phyloP scores from a whole-genome alignment of 2,329 filamentous ascomycete species.

The Phyllosticta citriasiana region DNA sequence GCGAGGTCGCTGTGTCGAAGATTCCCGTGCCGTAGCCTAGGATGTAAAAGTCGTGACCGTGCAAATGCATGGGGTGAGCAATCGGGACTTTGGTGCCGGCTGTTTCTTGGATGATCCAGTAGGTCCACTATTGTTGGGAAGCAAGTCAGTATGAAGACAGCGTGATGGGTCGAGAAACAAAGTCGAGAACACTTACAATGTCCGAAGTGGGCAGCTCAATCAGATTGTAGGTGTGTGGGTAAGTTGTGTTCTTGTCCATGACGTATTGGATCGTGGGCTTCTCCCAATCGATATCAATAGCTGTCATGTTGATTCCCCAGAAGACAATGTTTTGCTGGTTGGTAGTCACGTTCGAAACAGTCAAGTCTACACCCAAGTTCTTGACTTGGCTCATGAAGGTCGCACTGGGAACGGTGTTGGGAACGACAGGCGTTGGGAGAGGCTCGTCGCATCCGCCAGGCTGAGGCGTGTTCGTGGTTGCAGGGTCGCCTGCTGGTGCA shows the following conservation, averaged over 20 bases:
- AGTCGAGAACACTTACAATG: conserved; percentile 12
- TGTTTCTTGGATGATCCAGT: conserved; percentile 34
- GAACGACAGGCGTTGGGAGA: conserved; percentile 15
- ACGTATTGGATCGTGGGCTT: conserved; percentile 37
- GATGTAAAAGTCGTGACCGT: conserved; percentile 25
- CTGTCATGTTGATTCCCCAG: conserved; percentile 31
- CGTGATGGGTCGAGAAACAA: conserved; percentile 9
- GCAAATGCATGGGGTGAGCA: conserved; percentile 22
- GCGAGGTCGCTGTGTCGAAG: conserved; percentile 16
- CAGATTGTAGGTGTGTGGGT: conserved; percentile 29
- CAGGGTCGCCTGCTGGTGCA: conserved; percentile 14
- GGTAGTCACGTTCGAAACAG: conserved; percentile 21
- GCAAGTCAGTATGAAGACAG: not conserved
- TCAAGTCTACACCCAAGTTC: conserved; percentile 24
- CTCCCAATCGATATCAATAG: conserved; percentile 34
- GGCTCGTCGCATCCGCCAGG: conserved; percentile 20
- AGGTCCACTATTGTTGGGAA: conserved; percentile 23
- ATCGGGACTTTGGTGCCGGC: conserved; percentile 18
- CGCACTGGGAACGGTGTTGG: conserved; percentile 26
- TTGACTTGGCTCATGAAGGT: conserved; percentile 23
- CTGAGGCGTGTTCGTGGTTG: conserved; percentile 13
- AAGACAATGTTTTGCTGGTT: conserved; percentile 29
- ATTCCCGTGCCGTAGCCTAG: conserved; percentile 22
- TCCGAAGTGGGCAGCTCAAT: conserved; percentile 28
- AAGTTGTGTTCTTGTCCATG: conserved; percentile 31